Conservation (phyloP, 2,329 filamentous ascomycete species). For the Botrytis cinerea region DNA sequence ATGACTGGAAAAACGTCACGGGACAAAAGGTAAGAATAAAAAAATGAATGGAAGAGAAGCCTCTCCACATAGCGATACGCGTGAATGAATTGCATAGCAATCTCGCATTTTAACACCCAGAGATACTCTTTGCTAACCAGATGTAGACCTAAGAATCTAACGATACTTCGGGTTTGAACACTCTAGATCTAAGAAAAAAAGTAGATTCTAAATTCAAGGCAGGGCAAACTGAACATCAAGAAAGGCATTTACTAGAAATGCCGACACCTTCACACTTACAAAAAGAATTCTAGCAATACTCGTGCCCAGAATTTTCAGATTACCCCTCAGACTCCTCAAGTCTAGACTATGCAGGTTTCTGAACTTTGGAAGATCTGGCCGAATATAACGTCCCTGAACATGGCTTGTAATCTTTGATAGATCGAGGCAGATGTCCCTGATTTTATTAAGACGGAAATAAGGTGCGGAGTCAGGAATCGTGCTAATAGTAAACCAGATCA, state of each 20-base stretch:
- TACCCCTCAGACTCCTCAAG: neutral
- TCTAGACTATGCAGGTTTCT: constrained; percentile 12
- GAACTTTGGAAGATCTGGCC: neutral
- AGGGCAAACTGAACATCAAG: neutral
- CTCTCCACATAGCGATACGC: neutral
- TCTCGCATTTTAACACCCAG: neutral
- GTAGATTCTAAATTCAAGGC: neutral
- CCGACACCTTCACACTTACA: neutral
- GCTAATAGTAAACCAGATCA: neutral
- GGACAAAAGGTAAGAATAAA: neutral
- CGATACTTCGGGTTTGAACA: neutral
- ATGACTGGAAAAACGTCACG: neutral
- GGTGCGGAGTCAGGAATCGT: neutral
- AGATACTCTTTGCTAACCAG: neutral
- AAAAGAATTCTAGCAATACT: neutral
- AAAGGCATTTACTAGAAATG: neutral
- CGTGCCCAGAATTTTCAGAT: neutral
- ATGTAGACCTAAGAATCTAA: neutral
- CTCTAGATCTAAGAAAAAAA: neutral
- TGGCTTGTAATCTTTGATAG: rapidly evolving
- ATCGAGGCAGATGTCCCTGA: neutral
- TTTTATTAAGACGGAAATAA: neutral
- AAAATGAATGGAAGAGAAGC: neutral
- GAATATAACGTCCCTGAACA: neutral
- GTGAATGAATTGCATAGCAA: neutral